Conservation (phyloP, 2,329 filamentous ascomycete species). For the Paecilomyces formosus region DNA sequence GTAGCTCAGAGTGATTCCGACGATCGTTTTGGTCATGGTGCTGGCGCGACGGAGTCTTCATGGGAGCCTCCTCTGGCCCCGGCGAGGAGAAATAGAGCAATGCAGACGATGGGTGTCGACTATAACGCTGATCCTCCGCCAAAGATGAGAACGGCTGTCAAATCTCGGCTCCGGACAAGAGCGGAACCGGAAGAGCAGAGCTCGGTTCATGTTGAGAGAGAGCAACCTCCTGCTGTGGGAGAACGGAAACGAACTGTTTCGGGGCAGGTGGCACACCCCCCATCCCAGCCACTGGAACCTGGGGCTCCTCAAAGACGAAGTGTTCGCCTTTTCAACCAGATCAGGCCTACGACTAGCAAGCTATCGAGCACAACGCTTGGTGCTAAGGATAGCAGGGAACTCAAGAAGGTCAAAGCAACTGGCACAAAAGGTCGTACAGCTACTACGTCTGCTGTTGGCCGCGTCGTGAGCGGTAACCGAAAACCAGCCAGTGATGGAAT, state of each 20-base stretch:
- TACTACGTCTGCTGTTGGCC: slow-evolving; percentile 65
- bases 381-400: slow-evolving; percentile 58
- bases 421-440: slow-evolving; percentile 59
- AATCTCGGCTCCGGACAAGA: slow-evolving; percentile 33
- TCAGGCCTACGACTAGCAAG: slow-evolving; percentile 58
- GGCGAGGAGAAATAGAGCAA: slow-evolving; percentile 45
- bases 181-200: slow-evolving; percentile 32
- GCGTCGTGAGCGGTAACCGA: slow-evolving; percentile 84
- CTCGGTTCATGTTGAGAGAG: slow-evolving; percentile 23
- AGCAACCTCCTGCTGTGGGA: slow-evolving; percentile 28
- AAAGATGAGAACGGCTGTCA: slow-evolving; percentile 52
- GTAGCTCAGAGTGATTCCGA: slow-evolving; percentile 41
- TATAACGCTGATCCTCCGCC: slow-evolving; percentile 51
- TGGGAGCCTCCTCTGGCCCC: slow-evolving; percentile 40
- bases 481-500: slow-evolving; percentile 54
- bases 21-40: slow-evolving; percentile 27
- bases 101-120: slow-evolving; percentile 46
- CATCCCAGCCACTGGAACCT: slow-evolving; percentile 55
- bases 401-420: slow-evolving; percentile 77
- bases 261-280: slow-evolving; percentile 56
- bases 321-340: slow-evolving; percentile 63
- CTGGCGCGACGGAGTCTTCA: slow-evolving; percentile 18
- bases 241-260: slow-evolving; percentile 91
- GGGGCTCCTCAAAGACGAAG: slow-evolving; percentile 61
- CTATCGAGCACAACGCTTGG: slow-evolving; percentile 54